These are phyloP conservation scores for Scutellospora calospora DNA, from an alignment of 371 early-diverging fungal species.

Conservation along the genomic window DNA sequence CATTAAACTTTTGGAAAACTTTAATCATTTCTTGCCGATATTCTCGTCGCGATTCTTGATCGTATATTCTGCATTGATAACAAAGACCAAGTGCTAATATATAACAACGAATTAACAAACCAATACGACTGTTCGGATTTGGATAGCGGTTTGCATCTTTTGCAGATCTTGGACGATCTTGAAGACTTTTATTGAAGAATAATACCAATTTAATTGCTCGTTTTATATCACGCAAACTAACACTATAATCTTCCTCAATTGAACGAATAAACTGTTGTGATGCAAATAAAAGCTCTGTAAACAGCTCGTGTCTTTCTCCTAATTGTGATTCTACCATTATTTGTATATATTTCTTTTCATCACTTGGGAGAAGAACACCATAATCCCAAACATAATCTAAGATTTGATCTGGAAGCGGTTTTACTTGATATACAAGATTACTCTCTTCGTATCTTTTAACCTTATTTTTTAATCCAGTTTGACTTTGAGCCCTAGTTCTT, in stretches of 20 bases:
- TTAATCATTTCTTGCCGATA: slow-evolving; percentile 11
- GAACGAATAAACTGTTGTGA: slow-evolving; percentile 38
- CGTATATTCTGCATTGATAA: slow-evolving; percentile 31
- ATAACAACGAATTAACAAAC: neutral
- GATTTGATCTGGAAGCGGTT: slow-evolving; percentile 25
- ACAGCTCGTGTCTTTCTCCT: neutral
- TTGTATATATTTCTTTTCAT: slow-evolving; percentile 38
- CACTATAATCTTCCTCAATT: slow-evolving; percentile 20
- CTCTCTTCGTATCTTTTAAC: slow-evolving; percentile 14
- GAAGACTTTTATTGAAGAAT: slow-evolving; percentile 28
- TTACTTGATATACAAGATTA: slow-evolving; percentile 36
- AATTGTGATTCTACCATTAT: slow-evolving; percentile 10
- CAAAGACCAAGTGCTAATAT: slow-evolving; percentile 34
- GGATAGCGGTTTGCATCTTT: neutral
- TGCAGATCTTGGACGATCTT: neutral
- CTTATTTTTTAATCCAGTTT: neutral
- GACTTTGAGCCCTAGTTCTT: neutral
- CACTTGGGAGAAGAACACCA: slow-evolving; percentile 15
- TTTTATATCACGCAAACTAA: slow-evolving; percentile 41
- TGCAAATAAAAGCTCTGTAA: slow-evolving; percentile 22
- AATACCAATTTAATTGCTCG: neutral
- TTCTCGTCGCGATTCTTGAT: neutral
- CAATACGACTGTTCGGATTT: neutral
- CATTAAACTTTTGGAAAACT: slow-evolving; percentile 17
- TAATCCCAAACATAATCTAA: slow-evolving; percentile 43